Evolutionary conservation across 1,139 yeast species (phyloP), one percentile per base, ranked within the genome.

Genomic region (Suhomyces kunorum): DNA sequence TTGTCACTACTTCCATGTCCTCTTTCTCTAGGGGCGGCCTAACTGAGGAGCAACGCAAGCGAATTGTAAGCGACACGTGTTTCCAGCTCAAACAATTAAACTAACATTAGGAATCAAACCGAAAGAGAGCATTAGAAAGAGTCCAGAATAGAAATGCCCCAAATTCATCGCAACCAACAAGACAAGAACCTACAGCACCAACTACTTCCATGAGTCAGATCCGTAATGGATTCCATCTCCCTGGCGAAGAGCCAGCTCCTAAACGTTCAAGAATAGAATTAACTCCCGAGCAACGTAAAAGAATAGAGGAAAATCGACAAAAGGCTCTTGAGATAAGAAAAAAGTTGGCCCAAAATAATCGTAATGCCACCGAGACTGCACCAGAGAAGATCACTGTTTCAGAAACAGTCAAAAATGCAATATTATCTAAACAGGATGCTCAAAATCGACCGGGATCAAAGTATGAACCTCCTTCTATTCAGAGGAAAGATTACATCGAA

Each of bases 401-500:
- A 37, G 42, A 12, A 48, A 44, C 32, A 53, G 41, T 20, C 24
- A 26, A 52, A 29, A 38, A 42, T 26, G 36, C 39, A 20, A 39
- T 31, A 18, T 28, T 45, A 13, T 47, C 32, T 1, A 14, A 32
- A 2, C 18, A 37, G 9, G 36, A 31, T n/a, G 24, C 33, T 3
- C 13, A 34, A 6, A 39, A 32, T 15, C 31, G 22, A 7, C 28
- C 50, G 15, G 42, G 48, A 5, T 37, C 54, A 14, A 54, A 49
- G 38, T 58, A 51, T 32, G 55, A 56, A 28, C 60, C 59, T 43
- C 81, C 81, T 1, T 63, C 76, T 1, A 68, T 83, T 23, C 68
- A 74, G 43, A 77, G 74, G 34, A 67, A 74, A 32, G 88, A 88
- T 57, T 94, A 89, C 61, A 90, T 94, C 38, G 98, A 94, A 50